A percentile compares a stretch with the other conserved stretches of the same genome.
Evolutionary conservation across 805 yeast genomes (phyloP).

Genomic region (Candida maltosa): DNA sequence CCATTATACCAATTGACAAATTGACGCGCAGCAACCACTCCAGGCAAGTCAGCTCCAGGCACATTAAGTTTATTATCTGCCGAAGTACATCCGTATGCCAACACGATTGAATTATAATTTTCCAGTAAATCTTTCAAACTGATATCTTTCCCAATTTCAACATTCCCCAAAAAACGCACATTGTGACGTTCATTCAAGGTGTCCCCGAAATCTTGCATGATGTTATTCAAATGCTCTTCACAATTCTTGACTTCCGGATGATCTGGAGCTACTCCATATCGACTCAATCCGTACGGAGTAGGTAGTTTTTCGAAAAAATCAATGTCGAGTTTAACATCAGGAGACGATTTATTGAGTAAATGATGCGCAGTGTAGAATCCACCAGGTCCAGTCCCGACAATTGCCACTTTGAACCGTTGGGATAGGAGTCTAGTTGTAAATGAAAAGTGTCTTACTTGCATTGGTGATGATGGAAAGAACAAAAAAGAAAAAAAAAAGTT

Average conservation of each 20-base stretch:
- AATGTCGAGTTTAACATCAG: constrained; percentile 23
- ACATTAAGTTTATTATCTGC: constrained; percentile 52
- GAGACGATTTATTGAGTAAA: constrained; percentile 47
- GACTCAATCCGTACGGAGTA: constrained; percentile 84
- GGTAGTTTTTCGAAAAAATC: constrained; percentile 84
- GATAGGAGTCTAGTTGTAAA: not conserved
- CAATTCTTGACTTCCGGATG: constrained; percentile 95
- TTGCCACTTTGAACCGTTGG: constrained; percentile 47
- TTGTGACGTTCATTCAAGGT: constrained; percentile 4
- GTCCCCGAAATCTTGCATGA: constrained; percentile 21
- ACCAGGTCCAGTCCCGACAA: constrained; percentile 95
- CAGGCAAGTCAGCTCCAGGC: constrained; percentile 58
- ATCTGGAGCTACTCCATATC: constrained; percentile 99
- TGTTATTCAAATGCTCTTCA: constrained; percentile 64
- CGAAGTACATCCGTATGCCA: constrained; percentile 79
- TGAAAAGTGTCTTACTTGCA: no score
- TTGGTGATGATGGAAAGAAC: no score
- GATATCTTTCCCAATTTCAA: constrained; percentile 62
- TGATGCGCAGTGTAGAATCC: constrained; percentile 88
- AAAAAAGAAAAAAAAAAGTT: no score
- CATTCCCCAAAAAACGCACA: constrained; percentile 66
- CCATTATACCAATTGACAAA: constrained; percentile 98
- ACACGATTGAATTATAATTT: constrained; percentile 68
- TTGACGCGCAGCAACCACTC: constrained; percentile 75
- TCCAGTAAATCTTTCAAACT: constrained; percentile 45